Evolutionary conservation across 2,329 filamentous ascomycete genomes (phyloP).

Genomic region (Cordyceps fumosorosea): DNA sequence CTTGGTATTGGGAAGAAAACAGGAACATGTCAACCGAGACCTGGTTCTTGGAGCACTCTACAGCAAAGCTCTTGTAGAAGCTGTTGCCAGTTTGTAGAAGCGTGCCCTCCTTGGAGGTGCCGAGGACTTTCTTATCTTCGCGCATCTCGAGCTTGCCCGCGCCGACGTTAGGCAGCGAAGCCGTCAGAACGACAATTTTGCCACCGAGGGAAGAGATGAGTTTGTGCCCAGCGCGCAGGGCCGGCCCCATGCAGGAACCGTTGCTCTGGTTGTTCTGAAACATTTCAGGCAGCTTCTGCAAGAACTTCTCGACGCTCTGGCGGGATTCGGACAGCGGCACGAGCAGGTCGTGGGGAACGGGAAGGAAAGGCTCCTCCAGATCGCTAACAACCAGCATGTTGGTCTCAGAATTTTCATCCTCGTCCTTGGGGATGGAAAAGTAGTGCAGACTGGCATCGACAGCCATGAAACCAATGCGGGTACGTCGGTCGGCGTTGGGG

Average conservation of each 20-base stretch:
- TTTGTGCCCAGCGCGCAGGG: conserved; percentile 87
- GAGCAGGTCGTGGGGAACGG: conserved; percentile 84
- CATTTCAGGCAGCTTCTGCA: conserved; percentile 89
- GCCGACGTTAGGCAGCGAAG: conserved; percentile 84
- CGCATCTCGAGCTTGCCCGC: conserved; percentile 86
- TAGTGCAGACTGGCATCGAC: conserved; percentile 94
- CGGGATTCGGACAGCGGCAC: conserved; percentile 85
- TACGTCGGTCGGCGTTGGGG: conserved; percentile 93
- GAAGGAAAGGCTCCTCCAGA: conserved; percentile 91
- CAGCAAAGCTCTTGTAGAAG: conserved; percentile 98
- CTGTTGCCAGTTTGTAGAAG: conserved; percentile 88
- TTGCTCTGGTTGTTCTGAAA: conserved; percentile 90
- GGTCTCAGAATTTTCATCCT: conserved; percentile 75
- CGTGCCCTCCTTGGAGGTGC: conserved; percentile 83
- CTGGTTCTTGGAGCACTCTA: conserved; percentile 98
- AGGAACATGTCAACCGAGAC: conserved; percentile 98
- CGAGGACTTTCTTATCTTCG: conserved; percentile 92
- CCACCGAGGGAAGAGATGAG: conserved; percentile 90
- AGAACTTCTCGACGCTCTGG: conserved; percentile 84
- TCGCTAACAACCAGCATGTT: conserved; percentile 93
- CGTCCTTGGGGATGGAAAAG: conserved; percentile 88
- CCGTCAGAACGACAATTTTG: conserved; percentile 87
- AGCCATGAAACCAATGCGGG: conserved; percentile 87
- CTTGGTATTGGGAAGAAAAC: conserved; percentile 93
- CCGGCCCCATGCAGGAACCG: conserved; percentile 90